These are phyloP conservation scores for Hypoxylon fuscum DNA, from an alignment of 495 filamentous ascomycete genomes.

Conservation along the genomic window DNA sequence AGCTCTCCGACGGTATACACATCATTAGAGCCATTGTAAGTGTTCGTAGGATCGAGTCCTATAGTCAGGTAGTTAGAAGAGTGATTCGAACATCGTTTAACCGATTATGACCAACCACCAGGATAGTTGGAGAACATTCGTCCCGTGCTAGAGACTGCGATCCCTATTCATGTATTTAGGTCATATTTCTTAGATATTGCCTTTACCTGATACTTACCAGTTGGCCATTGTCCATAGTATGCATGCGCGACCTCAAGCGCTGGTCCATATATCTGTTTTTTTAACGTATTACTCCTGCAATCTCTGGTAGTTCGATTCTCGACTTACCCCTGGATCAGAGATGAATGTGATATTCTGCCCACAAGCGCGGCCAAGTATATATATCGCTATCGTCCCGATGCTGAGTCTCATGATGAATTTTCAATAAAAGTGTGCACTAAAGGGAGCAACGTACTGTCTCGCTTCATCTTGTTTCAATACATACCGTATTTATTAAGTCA, in stretches of 20 bases:
- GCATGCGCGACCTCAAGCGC: slow-evolving; percentile 13
- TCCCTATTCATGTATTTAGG: slow-evolving; percentile 39
- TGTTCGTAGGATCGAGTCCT: slow-evolving; percentile 25
- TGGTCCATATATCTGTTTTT: slow-evolving; percentile 8
- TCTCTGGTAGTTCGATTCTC: too few species aligned
- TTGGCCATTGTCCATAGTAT: slow-evolving; percentile 31
- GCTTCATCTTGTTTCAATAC: neutral
- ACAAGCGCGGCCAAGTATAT: neutral
- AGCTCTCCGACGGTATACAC: slow-evolving; percentile 59
- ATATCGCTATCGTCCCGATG: neutral
- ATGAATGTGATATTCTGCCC: slow-evolving; percentile 23
- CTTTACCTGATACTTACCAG: neutral
- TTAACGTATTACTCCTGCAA: neutral
- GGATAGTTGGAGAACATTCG: slow-evolving; percentile 59
- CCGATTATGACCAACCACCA: slow-evolving; percentile 35
- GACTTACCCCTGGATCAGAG: slow-evolving; percentile 23
- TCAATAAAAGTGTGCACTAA: neutral
- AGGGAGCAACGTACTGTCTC: neutral
- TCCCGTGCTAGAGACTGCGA: slow-evolving; percentile 54
- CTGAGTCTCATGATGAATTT: neutral
- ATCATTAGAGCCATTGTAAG: slow-evolving; percentile 51
- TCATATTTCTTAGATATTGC: neutral
- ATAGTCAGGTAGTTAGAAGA: neutral
- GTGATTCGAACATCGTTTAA: too few species aligned
- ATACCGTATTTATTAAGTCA: neutral